phyloP scores from a whole-genome alignment of 2,329 filamentous ascomycete genomes.

The Lojkania enalia region DNA sequence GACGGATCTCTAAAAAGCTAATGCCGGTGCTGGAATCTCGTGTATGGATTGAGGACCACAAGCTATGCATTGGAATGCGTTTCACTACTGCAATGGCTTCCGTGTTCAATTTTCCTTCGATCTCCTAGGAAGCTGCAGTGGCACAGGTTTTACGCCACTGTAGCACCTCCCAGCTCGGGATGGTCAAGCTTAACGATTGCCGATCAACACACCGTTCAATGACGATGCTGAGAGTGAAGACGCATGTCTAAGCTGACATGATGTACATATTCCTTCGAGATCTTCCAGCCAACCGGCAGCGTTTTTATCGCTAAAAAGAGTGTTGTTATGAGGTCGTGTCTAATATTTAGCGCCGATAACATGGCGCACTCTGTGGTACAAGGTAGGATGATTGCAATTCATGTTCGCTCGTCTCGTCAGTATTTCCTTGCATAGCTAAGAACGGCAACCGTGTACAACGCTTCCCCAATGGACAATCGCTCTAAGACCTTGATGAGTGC shows the following conservation, averaged over 20 bases:
- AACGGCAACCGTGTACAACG: conserved; percentile 6
- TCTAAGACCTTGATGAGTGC: not conserved
- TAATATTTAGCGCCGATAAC: too few relatives aligned
- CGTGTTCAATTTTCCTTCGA: conserved; percentile 12
- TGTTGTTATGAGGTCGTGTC: too few relatives aligned
- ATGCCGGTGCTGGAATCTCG: too few relatives aligned
- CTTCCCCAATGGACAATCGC: not conserved
- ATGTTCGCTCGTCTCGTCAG: not conserved
- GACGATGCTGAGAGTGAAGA: too few relatives aligned
- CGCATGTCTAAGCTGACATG: too few relatives aligned
- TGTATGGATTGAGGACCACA: too few relatives aligned
- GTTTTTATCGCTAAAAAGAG: too few relatives aligned
- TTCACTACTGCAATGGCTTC: conserved; percentile 18
- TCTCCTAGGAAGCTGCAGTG: conserved; percentile 24
- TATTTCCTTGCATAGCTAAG: conserved; percentile 10
- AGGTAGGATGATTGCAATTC: conserved; percentile 2
- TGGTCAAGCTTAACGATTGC: too few relatives aligned
- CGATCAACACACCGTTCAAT: too few relatives aligned
- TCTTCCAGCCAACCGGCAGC: too few relatives aligned
- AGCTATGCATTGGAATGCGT: conserved; percentile 30
- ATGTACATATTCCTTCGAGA: too few relatives aligned
- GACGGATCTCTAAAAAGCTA: too few relatives aligned
- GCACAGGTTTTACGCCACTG: conserved; percentile 18
- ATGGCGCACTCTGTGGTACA: conserved; percentile 2
- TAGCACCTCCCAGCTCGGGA: conserved; percentile 17